Base-by-base conservation (phyloP, 164 flowering plant genomes). In the Santalum album region DNA sequence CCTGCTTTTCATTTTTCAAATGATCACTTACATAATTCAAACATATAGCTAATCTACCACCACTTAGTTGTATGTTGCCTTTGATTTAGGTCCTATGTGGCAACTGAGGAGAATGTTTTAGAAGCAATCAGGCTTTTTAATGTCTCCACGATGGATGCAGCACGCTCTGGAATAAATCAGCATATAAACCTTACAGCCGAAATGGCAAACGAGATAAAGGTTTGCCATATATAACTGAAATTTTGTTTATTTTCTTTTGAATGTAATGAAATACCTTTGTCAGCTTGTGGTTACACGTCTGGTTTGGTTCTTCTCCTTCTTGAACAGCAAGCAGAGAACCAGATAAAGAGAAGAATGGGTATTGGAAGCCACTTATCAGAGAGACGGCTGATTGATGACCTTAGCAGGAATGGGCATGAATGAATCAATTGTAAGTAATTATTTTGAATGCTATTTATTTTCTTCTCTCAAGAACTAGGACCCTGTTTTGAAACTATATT, bases 61-160 rank as follows among this genome's bases (percentile, higher is more conserved):
- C 9, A 29, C 34, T 29, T 9, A 29, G 34, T 3, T 9, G 9
- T 4, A 4, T 9, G 4, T 38, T 9, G 3, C 14, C 16, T 11
- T 46, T 25, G 46, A 43, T 38, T 54, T 64, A 92, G 99, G 72
- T 85, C 90, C 18, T 67, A 83, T 62, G 79, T 75, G 26, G 99
- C 96, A 51, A 90, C 84, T 4, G 97, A 82, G 46, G 81, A 80
- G 52, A 77, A 87, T 66, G 97, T 94, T 21, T 50, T 56, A 26
- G 97, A 90, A 74, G 97, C 99, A 55, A 70, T 84, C 15, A 73
- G 82, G 61, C 95, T 90, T 40, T 94, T 94, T 63, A 77, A 78
- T 35, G 84, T 79, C 38, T 72, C 96, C 24, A 94, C 99, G 6
- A 81, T 94, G 90, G 97, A 94, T 80, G 99, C 99, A 22, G 97